Percentiles rank a stretch among this genome's conserved stretches.
These are phyloP conservation scores for Coemansia sp. DNA, from an alignment of 192 early-diverging fungal genomes.

Conservation along the genomic window DNA sequence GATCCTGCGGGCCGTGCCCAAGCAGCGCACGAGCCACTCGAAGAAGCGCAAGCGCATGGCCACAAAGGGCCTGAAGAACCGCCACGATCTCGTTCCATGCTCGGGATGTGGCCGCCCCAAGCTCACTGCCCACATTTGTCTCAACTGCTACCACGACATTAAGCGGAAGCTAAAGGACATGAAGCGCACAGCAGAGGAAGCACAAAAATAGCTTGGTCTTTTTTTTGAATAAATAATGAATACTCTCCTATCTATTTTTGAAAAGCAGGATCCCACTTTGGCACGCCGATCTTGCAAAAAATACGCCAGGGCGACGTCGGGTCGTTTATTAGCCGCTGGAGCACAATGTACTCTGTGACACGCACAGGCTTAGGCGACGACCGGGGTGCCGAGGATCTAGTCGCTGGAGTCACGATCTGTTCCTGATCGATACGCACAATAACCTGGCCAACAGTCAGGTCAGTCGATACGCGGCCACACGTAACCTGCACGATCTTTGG, in stretches of 20 bases:
- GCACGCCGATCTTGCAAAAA: slow-evolving; percentile 61
- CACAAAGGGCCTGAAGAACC: slow-evolving; percentile 74
- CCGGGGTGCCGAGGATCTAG: slow-evolving; percentile 53
- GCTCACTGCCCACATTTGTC: slow-evolving; percentile 77
- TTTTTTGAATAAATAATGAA: slow-evolving; percentile 1
- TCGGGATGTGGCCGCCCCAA: slow-evolving; percentile 75
- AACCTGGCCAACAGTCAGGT: slow-evolving; percentile 61
- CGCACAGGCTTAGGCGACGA: slow-evolving; percentile 57
- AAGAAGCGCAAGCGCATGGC: slow-evolving; percentile 86
- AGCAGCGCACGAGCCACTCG: slow-evolving; percentile 90
- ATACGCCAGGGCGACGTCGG: slow-evolving; percentile 65
- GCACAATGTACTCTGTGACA: slow-evolving; percentile 70
- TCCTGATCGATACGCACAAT: slow-evolving; percentile 68
- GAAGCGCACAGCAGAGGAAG: slow-evolving; percentile 24
- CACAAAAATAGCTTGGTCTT: neutral
- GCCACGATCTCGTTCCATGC: slow-evolving; percentile 71
- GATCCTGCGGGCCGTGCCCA: slow-evolving; percentile 83
- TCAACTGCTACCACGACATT: slow-evolving; percentile 71
- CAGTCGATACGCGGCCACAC: slow-evolving; percentile 50
- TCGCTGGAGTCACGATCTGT: slow-evolving; percentile 50
- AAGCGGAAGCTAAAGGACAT: slow-evolving; percentile 52
- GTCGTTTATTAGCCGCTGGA: slow-evolving; percentile 65
- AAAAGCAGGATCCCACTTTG: slow-evolving; percentile 31
- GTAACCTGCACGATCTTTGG: slow-evolving; percentile 65
- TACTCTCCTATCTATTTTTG: neutral